Evolutionary conservation across 148 eudicot species (phyloP).

Genomic region (Persicaria tinctoria): DNA sequence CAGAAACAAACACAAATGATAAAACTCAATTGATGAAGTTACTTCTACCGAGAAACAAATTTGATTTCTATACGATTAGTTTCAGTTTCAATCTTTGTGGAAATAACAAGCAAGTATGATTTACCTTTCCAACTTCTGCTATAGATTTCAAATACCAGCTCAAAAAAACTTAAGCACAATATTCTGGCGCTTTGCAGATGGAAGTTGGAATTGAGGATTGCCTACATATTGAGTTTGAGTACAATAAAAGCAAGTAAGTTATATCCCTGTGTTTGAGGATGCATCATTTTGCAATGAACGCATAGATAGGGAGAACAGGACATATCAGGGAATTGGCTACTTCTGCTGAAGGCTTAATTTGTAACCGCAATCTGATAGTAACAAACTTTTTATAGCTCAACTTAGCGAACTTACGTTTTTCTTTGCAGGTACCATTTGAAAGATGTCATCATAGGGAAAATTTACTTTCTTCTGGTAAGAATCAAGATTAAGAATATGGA

Average conservation of each 20-base stretch:
- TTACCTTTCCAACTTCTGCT: background rate
- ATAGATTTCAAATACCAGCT: background rate
- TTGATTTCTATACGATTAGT: background rate
- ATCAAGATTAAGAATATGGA: constrained; percentile 98
- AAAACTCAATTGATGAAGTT: background rate
- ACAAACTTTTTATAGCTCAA: background rate
- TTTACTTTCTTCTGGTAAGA: constrained; percentile 94
- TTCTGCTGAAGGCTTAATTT: background rate
- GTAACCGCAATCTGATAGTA: background rate
- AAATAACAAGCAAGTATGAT: constrained; percentile 4
- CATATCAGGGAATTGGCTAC: background rate
- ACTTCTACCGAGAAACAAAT: background rate
- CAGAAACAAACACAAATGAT: background rate
- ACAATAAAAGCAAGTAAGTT: constrained; percentile 96
- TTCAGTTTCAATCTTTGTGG: background rate
- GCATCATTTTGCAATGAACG: background rate
- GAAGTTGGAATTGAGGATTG: constrained; percentile 99
- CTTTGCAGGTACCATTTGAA: constrained; percentile 84
- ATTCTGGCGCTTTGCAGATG: constrained; percentile 52
- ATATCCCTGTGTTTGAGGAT: background rate
- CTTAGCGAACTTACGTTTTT: background rate
- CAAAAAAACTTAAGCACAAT: background rate
- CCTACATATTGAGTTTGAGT: constrained; percentile 96
- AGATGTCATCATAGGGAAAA: constrained; percentile 93
- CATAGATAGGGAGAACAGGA: background rate